Evolutionary conservation across 331 rosid genomes (phyloP).

Genomic region (Phaseolus coccineus): DNA sequence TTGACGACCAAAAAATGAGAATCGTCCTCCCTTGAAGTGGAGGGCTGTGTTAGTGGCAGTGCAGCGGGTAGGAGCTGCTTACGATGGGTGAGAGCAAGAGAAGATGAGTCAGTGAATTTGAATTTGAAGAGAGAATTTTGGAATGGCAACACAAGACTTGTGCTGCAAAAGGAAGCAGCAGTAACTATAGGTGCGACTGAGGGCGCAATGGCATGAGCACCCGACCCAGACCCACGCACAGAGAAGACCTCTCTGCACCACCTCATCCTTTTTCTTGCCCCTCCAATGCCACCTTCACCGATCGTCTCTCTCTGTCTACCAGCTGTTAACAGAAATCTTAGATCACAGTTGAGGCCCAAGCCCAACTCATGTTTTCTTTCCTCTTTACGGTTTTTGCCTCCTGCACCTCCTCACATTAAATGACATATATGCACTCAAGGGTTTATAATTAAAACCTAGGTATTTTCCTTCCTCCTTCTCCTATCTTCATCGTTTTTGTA

Average conservation of each 20-base stretch:
- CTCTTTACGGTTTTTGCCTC: too few relatives aligned
- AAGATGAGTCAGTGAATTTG: slow-evolving; percentile 15
- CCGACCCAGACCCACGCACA: slow-evolving; percentile 12
- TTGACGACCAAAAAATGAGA: slow-evolving; percentile 73
- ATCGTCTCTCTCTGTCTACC: background rate
- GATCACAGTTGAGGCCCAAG: background rate
- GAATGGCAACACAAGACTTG: background rate
- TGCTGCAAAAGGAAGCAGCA: slow-evolving; percentile 5
- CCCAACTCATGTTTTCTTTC: background rate
- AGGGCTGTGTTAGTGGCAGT: slow-evolving; percentile 12
- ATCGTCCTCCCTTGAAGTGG: slow-evolving; percentile 31
- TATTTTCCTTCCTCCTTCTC: too few relatives aligned
- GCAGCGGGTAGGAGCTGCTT: slow-evolving; percentile 31
- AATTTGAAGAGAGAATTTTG: slow-evolving; percentile 39
- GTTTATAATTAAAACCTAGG: too few relatives aligned
- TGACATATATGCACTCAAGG: too few relatives aligned
- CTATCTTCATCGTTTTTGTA: too few relatives aligned
- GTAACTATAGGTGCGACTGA: background rate
- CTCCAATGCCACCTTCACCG: background rate
- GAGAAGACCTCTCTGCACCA: slow-evolving; percentile 31
- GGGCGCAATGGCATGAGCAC: background rate
- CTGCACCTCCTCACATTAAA: too few relatives aligned
- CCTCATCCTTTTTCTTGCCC: slow-evolving; percentile 37
- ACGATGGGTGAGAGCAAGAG: slow-evolving; percentile 41
- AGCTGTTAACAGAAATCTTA: background rate